Evolutionary conservation across 2,329 filamentous ascomycete genomes (phyloP), one percentile per base, ranked within the genome.

Genomic region (Aspergillus pseudonomiae): DNA sequence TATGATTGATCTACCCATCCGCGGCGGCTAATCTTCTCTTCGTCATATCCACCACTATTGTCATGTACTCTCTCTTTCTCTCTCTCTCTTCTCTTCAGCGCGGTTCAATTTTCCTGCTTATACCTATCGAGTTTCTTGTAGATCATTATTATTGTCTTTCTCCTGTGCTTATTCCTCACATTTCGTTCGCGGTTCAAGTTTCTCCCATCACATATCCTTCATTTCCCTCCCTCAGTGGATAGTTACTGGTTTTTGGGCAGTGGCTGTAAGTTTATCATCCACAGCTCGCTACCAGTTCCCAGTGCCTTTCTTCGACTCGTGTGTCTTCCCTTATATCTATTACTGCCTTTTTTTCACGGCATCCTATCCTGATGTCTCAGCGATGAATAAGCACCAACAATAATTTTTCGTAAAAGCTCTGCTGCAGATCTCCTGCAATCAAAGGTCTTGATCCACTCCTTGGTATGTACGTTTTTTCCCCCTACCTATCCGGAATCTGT

Each of bases 371-470:
- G 58, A 68, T 73, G 70, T 67, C 63, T 71, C 66, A 68, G 67
- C 69, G 67, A 74, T 74, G 73, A 68, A 70, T 64, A 69, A 68
- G 62, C 70, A 68, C 36, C 24, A 43, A 24, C 56, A 57, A 56
- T 64, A 63, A 57, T 48, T 50, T 50, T 52, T 58, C 39, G 61
- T 66, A 63, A 63, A 63, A 60, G 61, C 48, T 56, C 67, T 63
- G 66, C 65, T 60, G 67, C 71, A 64, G 70, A 74, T 71, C 68
- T 68, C 46, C 65, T 73, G 61, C 71, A 71, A 59, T 61, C 70
- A 64, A 68, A 66, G 52, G 32, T 65, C 65, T 70, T 64, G 66
- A 68, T 67, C 70, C 62, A 65, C 64, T 65, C 59, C 46, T 57
- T 61, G 72, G 75, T 76, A 75, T 65, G 73, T 67, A 36, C 57